phyloP scores from a whole-genome alignment of 306 rosid species.

The Lathyrus sativus region DNA sequence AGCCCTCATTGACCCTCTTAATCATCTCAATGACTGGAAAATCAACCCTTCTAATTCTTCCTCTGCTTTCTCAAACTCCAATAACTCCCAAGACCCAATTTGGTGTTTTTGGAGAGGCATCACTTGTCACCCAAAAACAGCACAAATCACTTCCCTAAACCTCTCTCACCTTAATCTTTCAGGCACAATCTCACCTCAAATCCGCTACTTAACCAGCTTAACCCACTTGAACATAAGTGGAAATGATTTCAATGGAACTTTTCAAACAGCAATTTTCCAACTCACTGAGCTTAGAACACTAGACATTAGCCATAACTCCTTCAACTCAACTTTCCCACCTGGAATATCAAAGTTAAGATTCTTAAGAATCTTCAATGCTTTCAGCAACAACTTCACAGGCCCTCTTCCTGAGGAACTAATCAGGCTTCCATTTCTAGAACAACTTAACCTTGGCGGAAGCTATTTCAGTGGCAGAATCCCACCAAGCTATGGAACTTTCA shows the following conservation, averaged over 20 bases:
- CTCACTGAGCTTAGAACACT: conserved; percentile 59
- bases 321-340: conserved; percentile 76
- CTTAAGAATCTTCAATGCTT: conserved; percentile 70
- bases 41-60: conserved; percentile 25
- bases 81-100: conserved; percentile 44
- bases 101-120: conserved; percentile 95
- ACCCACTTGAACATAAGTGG: conserved; percentile 74
- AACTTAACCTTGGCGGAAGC: conserved; percentile 91
- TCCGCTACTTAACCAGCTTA: conserved; percentile 55
- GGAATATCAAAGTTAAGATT: conserved; percentile 82
- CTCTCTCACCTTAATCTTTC: conserved; percentile 84
- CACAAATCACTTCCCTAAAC: conserved; percentile 60
- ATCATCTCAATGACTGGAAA: conserved; percentile 76
- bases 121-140: conserved; percentile 64
- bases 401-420: conserved; percentile 61
- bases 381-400: conserved; percentile 82
- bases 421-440: conserved; percentile 63
- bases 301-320: conserved; percentile 74
- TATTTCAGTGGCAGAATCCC: conserved; percentile 75
- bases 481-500: conserved; percentile 55
- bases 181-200: conserved; percentile 66
- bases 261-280: conserved; percentile 63
- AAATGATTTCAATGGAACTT: conserved; percentile 60
- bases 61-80: conserved; percentile 41
- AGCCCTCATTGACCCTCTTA: conserved; percentile 64